A percentile compares a stretch with the other conserved stretches of the same genome.
Evolutionary conservation across 768 basidiomycete species (phyloP).

Genomic region (Leccinum imitatum): DNA sequence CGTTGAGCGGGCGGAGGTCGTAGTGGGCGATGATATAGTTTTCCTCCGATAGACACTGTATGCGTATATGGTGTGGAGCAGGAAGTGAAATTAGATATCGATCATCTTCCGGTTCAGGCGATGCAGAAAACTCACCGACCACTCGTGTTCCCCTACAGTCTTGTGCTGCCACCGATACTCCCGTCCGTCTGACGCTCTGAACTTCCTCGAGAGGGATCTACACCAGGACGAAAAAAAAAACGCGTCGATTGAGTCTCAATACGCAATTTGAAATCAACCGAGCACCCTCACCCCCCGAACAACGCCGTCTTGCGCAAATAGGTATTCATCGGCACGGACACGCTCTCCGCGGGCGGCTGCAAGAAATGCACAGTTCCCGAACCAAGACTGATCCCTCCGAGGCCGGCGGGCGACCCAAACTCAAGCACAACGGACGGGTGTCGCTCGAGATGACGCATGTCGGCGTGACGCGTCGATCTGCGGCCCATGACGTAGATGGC

Average conservation of each 20-base stretch:
- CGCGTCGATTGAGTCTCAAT: neutral
- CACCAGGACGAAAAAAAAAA: neutral
- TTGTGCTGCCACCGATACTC: slow-evolving; percentile 71
- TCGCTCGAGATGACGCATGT: slow-evolving; percentile 50
- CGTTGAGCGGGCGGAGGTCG: slow-evolving; percentile 53
- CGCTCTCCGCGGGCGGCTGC: slow-evolving; percentile 36
- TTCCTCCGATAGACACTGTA: slow-evolving; percentile 54
- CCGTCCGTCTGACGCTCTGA: slow-evolving; percentile 62
- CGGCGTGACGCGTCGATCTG: slow-evolving; percentile 60
- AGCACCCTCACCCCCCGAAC: slow-evolving; percentile 59
- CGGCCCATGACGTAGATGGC: slow-evolving; percentile 67
- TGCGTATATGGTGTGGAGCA: neutral
- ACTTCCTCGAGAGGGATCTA: slow-evolving; percentile 70
- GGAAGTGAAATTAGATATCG: neutral
- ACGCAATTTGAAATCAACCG: neutral
- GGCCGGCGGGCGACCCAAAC: slow-evolving; percentile 50
- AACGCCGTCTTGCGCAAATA: slow-evolving; percentile 64
- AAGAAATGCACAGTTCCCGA: slow-evolving; percentile 38
- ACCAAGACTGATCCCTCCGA: slow-evolving; percentile 49
- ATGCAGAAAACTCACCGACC: slow-evolving; percentile 57
- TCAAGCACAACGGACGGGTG: slow-evolving; percentile 59
- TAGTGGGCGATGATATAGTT: slow-evolving; percentile 64
- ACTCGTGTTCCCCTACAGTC: slow-evolving; percentile 59
- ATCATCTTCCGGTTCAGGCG: neutral
- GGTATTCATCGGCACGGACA: slow-evolving; percentile 57